Evolutionary conservation across 805 yeast species (phyloP), one percentile per base, ranked within the genome.

Genomic region (Wickerhamomyces xylosicus): DNA sequence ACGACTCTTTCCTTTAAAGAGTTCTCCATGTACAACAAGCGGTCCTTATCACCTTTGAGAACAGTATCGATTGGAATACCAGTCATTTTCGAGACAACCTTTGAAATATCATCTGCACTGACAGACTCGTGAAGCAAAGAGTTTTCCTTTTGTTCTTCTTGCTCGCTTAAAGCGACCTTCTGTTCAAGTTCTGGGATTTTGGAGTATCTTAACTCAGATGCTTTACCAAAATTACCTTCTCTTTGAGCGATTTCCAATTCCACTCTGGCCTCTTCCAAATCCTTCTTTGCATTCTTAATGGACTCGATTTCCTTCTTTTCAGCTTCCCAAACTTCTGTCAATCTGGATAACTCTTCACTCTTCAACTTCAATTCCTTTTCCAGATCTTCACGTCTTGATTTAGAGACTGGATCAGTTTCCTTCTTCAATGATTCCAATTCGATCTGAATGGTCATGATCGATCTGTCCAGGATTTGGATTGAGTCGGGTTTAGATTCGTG

Each of bases 401-500:
- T 57, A 0, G 96, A 85, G 22, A 89, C 58, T 3, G 82, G 78
- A 54, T 90, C 97, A 4, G 87, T 85, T 57, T 92, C 98, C 54
- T 92, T 92, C 52, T 90, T 77, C 52, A 92, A 68, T 0, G 97
- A 86, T 61, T 90, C 98, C 42, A 92, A 69, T 61, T 92, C 98
- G 49, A 92, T 92, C 61, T 89, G 89, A 44, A 92, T 81, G 4
- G 95, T 92, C 87, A 90, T 86, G 35, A 90, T 78, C 21, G 79
- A 71, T 45, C 97, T 74, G 57, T 90, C 97, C 42, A 90, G 67
- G 35, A 79, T 84, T 52, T 87, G 90, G 39, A 92, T 84, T 2
- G 89, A 85, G 54, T 90, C 98, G 0, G 98, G 98, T 57, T 87
- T 89, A 2, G 96, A 86, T 62, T 90, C 98, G 57, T 92, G 97